Evolutionary conservation across 2,329 filamentous ascomycete genomes (phyloP), one percentile per base, ranked within the genome.

Genomic region (Alternaria novae-zelandiae): DNA sequence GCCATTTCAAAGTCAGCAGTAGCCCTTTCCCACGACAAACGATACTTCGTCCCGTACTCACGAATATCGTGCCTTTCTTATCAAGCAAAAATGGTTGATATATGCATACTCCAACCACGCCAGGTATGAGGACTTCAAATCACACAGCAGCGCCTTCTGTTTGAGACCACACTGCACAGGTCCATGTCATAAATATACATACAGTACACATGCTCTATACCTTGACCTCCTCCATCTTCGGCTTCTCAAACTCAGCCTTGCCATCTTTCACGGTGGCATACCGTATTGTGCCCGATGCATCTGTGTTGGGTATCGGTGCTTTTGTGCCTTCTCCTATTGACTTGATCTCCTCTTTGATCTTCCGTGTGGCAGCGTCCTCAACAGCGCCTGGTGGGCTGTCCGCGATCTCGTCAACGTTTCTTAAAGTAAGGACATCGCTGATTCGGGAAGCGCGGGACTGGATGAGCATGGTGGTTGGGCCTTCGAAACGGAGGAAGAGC

Each of bases 321-420:
- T 53, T 66, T 8, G 68, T 66, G 11, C 70, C 70, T 17, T 65
- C 59, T 36, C 51, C 70, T 44, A 79, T 75, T 13, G 76, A 72
- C 62, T 75, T 78, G 64, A 79, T 75, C 47, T 79, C 77, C n/a
- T 77, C 72, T 25, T 72, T 70, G 61, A 79, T 79, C 61, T 78
- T 79, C 17, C 70, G 68, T 2, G 72, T 54, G 1, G 78, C 74
- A 2, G 89, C 89, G 36, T 87, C 83, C 3, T 88, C 83, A 0
- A 92, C 86, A 2, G 86, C 85, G 1, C 94, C 95, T 0, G 93
- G 88, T 30, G 94, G 91, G 6, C 89, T 85, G 75, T 94, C 91
- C 1, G 95, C 95, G 64, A 97, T 92, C 81, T 98, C 96, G 70
- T 97, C 94, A 59, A 98, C 88, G 69, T 99, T 90, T 54, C 90